A percentile compares a stretch with the other conserved stretches of the same genome.
These are phyloP conservation scores for Tuber microsphaerosporum DNA, from an alignment of 495 filamentous ascomycete species.

Conservation along the genomic window DNA sequence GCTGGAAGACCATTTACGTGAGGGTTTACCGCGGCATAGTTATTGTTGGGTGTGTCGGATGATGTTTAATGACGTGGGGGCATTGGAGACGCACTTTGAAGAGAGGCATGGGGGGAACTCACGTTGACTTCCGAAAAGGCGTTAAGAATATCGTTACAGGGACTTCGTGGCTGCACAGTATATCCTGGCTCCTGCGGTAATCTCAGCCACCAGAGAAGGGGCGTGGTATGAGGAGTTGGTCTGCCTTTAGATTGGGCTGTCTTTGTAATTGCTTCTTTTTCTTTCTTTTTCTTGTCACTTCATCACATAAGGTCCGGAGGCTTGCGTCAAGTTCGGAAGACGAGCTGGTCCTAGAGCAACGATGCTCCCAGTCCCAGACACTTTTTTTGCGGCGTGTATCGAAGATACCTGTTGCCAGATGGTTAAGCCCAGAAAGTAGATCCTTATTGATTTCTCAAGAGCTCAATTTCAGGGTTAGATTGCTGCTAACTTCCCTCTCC, in stretches of 20 bases:
- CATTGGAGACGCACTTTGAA: slow-evolving; percentile 22
- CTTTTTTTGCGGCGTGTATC: neutral
- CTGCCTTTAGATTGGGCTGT: neutral
- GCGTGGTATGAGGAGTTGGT: neutral
- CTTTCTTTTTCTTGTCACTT: neutral
- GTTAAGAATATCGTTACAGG: neutral
- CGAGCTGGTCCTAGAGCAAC: neutral
- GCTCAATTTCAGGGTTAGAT: neutral
- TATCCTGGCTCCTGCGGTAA: neutral
- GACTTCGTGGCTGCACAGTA: neutral
- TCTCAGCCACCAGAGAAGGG: neutral
- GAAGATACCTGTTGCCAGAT: neutral
- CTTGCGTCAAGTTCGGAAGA: neutral
- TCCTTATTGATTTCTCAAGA: neutral
- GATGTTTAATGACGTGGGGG: slow-evolving; percentile 20
- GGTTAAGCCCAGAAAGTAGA: neutral
- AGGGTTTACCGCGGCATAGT: slow-evolving; percentile 8
- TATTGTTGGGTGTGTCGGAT: slow-evolving; percentile 31
- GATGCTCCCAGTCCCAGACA: neutral
- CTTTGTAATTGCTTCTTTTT: neutral
- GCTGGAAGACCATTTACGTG: slow-evolving; percentile 22
- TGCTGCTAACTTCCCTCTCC: neutral
- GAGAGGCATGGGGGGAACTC: slow-evolving; percentile 14
- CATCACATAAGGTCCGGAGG: neutral
- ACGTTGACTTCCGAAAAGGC: neutral